phyloP scores from a whole-genome alignment of 306 rosid species.

The Dalbergia oliveri region DNA sequence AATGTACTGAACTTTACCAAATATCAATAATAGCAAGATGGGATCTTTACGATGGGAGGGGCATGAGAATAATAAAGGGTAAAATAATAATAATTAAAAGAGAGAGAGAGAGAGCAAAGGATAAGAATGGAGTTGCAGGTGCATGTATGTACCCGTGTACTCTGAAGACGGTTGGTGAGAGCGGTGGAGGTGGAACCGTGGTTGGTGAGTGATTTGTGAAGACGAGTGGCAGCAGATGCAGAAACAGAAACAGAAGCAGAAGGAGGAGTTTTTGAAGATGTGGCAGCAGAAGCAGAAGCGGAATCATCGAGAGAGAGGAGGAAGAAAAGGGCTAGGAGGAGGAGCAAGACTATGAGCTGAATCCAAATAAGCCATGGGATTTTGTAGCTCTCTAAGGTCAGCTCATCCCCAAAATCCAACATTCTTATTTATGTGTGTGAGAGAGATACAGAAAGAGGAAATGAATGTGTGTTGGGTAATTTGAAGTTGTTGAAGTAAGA shows the following conservation, averaged over 20 bases:
- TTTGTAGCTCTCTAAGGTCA: constrained; percentile 54
- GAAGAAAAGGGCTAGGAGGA: constrained; percentile 63
- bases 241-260: constrained; percentile 39
- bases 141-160: constrained; percentile 57
- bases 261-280: background rate
- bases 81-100: background rate
- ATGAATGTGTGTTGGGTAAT: background rate
- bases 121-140: background rate
- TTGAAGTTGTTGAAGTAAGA: background rate
- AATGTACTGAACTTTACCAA: background rate
- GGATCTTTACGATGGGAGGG: background rate
- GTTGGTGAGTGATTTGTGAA: constrained; percentile 44
- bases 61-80: constrained; percentile 8
- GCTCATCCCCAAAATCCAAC: constrained; percentile 78
- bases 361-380: constrained; percentile 84
- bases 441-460: background rate
- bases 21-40: constrained; percentile 1
- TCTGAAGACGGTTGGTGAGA: constrained; percentile 49
- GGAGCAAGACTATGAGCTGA: constrained; percentile 69
- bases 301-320: background rate
- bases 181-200: constrained; percentile 28
- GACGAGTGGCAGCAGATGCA: constrained; percentile 44
- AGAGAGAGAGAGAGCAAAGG: background rate
- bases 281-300: background rate
- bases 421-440: constrained; percentile 1